Conservation (phyloP, 1,284 basidiomycete species). For the Phylloporus gajari region DNA sequence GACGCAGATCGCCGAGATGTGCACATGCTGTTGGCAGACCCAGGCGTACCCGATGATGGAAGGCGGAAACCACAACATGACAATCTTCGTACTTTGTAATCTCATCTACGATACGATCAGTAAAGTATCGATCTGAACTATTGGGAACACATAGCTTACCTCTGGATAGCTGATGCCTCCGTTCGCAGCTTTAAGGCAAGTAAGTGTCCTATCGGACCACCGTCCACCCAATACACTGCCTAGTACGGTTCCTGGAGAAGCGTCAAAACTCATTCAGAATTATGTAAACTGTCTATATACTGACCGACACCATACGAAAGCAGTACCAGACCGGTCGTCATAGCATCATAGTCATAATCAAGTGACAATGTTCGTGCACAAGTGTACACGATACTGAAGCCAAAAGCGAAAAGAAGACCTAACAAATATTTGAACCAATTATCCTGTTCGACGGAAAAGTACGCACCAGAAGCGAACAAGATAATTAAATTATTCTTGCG, state of each 20-base stretch:
- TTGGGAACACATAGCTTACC: neutral
- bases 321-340: conserved; percentile 1
- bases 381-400: neutral
- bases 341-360: neutral
- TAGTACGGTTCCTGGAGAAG: neutral
- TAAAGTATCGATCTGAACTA: neutral
- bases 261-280: neutral
- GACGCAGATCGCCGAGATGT: neutral
- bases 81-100: neutral
- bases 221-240: conserved; percentile 1
- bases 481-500: conserved; percentile 1
- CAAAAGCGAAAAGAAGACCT: neutral
- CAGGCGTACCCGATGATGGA: conserved; percentile 5
- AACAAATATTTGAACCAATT: neutral
- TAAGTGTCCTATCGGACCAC: conserved; percentile 2
- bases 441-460: too few relatives aligned
- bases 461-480: conserved; percentile 3
- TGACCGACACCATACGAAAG: conserved; percentile 1
- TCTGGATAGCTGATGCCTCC: conserved; percentile 1
- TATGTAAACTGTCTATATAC: neutral
- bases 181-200: conserved; percentile 2
- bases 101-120: neutral
- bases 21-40: conserved; percentile 4
- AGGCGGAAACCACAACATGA: neutral
- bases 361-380: conserved; percentile 3